These are phyloP conservation scores for Pyronema domesticum DNA, from an alignment of 495 filamentous ascomycete genomes.

Conservation along the genomic window DNA sequence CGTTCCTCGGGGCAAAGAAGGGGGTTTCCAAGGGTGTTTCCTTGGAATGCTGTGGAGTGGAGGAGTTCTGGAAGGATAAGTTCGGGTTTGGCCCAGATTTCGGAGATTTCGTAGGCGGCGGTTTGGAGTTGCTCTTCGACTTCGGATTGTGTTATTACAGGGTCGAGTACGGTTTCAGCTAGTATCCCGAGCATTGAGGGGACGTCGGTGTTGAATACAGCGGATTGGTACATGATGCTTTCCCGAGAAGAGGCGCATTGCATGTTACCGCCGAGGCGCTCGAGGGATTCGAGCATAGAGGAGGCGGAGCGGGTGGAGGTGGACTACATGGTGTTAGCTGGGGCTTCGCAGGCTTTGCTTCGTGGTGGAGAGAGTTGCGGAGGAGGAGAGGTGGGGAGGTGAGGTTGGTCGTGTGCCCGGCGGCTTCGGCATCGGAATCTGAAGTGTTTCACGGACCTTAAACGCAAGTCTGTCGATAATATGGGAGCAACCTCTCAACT, in stretches of 20 bases:
- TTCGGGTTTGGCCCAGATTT: conserved; percentile 97
- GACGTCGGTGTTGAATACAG: conserved; percentile 90
- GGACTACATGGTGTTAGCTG: conserved; percentile 29
- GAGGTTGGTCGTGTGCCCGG: not conserved
- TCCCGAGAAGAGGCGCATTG: conserved; percentile 92
- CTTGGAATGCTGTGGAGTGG: conserved; percentile 84
- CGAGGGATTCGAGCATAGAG: conserved; percentile 70
- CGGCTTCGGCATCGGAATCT: not conserved
- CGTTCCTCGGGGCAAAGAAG: conserved; percentile 78
- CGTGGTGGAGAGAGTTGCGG: not conserved
- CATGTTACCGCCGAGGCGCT: conserved; percentile 80
- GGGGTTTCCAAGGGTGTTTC: conserved; percentile 89
- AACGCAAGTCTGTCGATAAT: conserved; percentile 93
- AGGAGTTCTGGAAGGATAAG: conserved; percentile 89
- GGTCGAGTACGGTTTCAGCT: conserved; percentile 86
- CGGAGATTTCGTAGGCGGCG: conserved; percentile 83
- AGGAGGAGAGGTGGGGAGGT: too few species aligned
- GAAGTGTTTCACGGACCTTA: conserved; percentile 32
- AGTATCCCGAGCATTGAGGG: conserved; percentile 66
- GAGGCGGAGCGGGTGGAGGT: conserved; percentile 55
- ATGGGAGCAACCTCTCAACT: conserved; percentile 77
- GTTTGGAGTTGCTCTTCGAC: conserved; percentile 72
- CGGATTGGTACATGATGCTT: conserved; percentile 95
- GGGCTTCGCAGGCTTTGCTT: too few species aligned
- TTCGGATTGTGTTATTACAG: conserved; percentile 77